A percentile compares a stretch with the other conserved stretches of the same genome.
Conservation (phyloP, 805 yeast genomes). For the Lipomyces starkeyi region DNA sequence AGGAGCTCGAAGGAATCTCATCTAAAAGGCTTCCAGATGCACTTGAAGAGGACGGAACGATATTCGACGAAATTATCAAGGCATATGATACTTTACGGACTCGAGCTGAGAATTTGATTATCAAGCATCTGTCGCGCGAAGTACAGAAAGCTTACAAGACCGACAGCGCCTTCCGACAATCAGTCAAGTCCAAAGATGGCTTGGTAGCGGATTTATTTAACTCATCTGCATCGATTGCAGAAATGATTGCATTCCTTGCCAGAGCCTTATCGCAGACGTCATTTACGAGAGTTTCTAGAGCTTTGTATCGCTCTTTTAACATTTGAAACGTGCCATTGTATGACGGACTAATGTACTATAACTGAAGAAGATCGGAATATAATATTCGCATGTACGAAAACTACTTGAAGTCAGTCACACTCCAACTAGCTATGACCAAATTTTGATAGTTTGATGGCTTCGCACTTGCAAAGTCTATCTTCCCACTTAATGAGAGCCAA, state of each 20-base stretch:
- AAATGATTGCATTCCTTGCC: constrained; percentile 30
- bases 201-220: constrained; percentile 19
- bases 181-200: constrained; percentile 26
- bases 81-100: constrained; percentile 48
- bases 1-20: constrained; percentile 17
- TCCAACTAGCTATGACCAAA: not conserved
- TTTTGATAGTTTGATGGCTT: not conserved
- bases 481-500: constrained; percentile 17
- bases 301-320: constrained; percentile 28
- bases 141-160: constrained; percentile 30
- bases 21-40: constrained; percentile 32
- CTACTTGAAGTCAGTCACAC: not conserved
- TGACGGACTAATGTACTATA: not conserved
- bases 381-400: not conserved
- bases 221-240: constrained; percentile 19
- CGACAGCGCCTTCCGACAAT: constrained; percentile 18
- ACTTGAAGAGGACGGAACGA: constrained; percentile 46
- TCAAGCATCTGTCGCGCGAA: constrained; percentile 42
- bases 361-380: not conserved
- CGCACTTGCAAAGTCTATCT: not conserved
- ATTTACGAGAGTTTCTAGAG: constrained; percentile 22
- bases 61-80: constrained; percentile 53
- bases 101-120: constrained; percentile 45
- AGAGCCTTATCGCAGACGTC: constrained; percentile 25
- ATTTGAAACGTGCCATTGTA: not conserved